Evolutionary conservation across 2,329 filamentous ascomycete species (phyloP).

Genomic region (Massarina eburnea): DNA sequence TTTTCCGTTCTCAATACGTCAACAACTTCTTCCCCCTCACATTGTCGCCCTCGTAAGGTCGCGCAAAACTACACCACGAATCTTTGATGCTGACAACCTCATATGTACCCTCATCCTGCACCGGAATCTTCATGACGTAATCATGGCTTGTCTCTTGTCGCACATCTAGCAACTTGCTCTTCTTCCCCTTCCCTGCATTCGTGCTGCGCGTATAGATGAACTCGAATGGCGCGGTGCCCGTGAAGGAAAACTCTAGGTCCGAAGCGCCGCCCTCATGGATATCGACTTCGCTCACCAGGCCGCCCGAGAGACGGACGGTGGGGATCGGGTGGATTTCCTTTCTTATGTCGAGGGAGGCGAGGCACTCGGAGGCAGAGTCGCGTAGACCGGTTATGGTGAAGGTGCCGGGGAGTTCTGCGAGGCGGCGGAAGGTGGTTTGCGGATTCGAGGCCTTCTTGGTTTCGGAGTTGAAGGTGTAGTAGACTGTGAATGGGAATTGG

Average conservation of each 20-base stretch:
- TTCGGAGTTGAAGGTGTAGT: constrained; percentile 82
- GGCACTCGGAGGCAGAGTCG: constrained; percentile 87
- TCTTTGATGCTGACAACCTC: constrained; percentile 97
- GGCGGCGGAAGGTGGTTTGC: constrained; percentile 84
- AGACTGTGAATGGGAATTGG: constrained; percentile 87
- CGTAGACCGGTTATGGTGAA: constrained; percentile 86
- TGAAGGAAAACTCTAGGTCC: constrained; percentile 92
- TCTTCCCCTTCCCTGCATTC: constrained; percentile 66
- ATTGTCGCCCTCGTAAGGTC: constrained; percentile 56
- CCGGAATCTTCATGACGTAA: constrained; percentile 76
- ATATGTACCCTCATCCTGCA: constrained; percentile 93
- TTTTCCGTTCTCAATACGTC: constrained; percentile 28
- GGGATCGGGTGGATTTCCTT: constrained; percentile 92
- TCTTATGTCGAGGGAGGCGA: constrained; percentile 72
- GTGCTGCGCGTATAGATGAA: constrained; percentile 94
- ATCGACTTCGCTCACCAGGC: constrained; percentile 77
- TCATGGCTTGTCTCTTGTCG: constrained; percentile 84
- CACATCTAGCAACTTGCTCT: constrained; percentile 79
- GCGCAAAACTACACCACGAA: constrained; percentile 85
- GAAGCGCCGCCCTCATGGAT: constrained; percentile 97
- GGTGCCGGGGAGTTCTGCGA: constrained; percentile 86
- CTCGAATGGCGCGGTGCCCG: constrained; percentile 93
- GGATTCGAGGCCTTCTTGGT: constrained; percentile 76
- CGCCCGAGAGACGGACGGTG: constrained; percentile 85
- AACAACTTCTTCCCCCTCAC: constrained; percentile 43